These are phyloP conservation scores for Debaryomyces maramus DNA, from an alignment of 805 yeast species.

Conservation along the genomic window DNA sequence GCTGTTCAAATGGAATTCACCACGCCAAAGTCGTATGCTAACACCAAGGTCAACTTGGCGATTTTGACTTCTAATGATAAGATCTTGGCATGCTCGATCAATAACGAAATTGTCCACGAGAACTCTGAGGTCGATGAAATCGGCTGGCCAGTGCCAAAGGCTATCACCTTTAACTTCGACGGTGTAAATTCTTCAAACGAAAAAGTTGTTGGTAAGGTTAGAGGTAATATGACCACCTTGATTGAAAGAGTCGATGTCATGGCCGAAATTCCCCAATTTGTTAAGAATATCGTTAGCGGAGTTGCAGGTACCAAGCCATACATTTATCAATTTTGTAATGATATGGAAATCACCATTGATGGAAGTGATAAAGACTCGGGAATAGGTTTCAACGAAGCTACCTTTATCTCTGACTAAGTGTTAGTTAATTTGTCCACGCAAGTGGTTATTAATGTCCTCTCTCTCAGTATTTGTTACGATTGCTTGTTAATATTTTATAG, in stretches of 20 bases:
- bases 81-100: constrained; percentile 60
- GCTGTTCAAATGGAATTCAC: constrained; percentile 93
- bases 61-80: constrained; percentile 66
- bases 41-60: constrained; percentile 77
- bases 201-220: constrained; percentile 48
- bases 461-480: no score
- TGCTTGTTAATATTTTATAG: no score
- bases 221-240: constrained; percentile 60
- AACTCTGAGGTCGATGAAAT: constrained; percentile 63
- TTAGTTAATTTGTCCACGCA: no score
- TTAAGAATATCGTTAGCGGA: constrained; percentile 88
- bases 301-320: constrained; percentile 97
- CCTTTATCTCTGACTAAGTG: constrained; percentile 60
- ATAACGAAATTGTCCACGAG: constrained; percentile 63
- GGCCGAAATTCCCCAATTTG: constrained; percentile 94
- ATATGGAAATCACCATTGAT: constrained; percentile 48
- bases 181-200: constrained; percentile 44
- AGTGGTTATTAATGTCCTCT: no score
- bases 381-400: constrained; percentile 72
- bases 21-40: constrained; percentile 88
- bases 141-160: constrained; percentile 88
- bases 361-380: constrained; percentile 56
- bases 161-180: constrained; percentile 56
- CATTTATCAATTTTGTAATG: constrained; percentile 86
- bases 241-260: constrained; percentile 95